These are phyloP conservation scores for Leucoagaricus sp. DNA, from an alignment of 1,284 basidiomycete species.

Conservation along the genomic window DNA sequence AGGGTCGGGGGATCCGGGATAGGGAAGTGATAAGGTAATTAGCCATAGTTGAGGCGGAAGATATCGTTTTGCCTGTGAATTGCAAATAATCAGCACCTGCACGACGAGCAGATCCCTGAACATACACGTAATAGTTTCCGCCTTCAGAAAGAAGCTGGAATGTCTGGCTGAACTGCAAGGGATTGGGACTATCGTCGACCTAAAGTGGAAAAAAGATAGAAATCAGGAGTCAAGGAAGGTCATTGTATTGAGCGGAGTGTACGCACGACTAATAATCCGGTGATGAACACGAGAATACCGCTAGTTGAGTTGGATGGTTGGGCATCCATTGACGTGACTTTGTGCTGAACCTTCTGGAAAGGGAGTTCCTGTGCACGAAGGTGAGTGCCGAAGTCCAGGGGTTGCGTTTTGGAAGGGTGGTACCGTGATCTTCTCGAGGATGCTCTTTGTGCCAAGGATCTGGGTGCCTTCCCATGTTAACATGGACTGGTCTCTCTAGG, in stretches of 20 bases:
- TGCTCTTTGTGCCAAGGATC: conserved; percentile 59
- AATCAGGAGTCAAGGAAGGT: not conserved
- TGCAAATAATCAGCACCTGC: not conserved
- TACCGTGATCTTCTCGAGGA: conserved; percentile 85
- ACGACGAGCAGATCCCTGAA: conserved; percentile 14
- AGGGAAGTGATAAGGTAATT: conserved; percentile 13
- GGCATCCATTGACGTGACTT: conserved; percentile 83
- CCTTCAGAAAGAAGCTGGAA: conserved; percentile 90
- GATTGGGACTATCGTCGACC: conserved; percentile 80
- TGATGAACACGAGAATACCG: conserved; percentile 84
- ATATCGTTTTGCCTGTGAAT: conserved; percentile 77
- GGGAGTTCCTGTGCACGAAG: conserved; percentile 78
- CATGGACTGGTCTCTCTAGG: conserved; percentile 84
- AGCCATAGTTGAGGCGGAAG: conserved; percentile 83
- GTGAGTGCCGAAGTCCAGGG: no score
- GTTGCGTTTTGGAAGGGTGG: no score
- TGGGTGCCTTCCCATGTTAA: conserved; percentile 82
- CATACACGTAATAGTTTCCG: conserved; percentile 84
- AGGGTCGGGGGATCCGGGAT: conserved; percentile 3
- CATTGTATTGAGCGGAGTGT: not conserved
- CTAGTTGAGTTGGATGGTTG: conserved; percentile 81
- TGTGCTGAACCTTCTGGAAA: conserved; percentile 83
- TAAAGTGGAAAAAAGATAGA: conserved; percentile 33
- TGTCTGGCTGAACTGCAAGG: conserved; percentile 87
- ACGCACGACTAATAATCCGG: conserved; percentile 78